Percentiles rank a stretch among this genome's conserved stretches.
Conservation (phyloP, 2,329 filamentous ascomycete species). For the Metarhizium guizhouense region DNA sequence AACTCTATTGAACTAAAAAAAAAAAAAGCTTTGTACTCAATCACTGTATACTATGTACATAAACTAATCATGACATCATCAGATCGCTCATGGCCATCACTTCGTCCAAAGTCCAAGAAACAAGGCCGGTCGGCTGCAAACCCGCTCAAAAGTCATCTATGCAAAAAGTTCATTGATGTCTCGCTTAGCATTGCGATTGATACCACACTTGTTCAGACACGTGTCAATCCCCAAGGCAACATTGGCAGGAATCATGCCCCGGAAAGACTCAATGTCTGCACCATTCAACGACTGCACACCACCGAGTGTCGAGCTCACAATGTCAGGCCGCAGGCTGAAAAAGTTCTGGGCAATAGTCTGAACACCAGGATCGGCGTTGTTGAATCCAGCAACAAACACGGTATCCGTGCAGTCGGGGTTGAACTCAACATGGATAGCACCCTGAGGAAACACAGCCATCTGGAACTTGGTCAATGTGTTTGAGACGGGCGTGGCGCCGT, state of each 20-base stretch:
- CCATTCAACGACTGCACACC: constrained; percentile 11
- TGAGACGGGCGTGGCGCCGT: constrained; percentile 27
- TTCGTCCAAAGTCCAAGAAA: too few relatives aligned
- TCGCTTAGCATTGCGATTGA: constrained; percentile 26
- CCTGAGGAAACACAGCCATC: constrained; percentile 41
- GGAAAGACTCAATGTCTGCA: constrained; percentile 30
- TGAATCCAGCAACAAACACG: too few relatives aligned
- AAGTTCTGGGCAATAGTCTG: too few relatives aligned
- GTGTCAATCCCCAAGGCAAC: constrained; percentile 31
- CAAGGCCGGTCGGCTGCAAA: too few relatives aligned
- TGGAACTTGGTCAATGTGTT: constrained; percentile 30
- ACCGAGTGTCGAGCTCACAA: too few relatives aligned
- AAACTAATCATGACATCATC: too few relatives aligned
- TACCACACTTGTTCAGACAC: constrained; percentile 40
- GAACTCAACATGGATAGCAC: constrained; percentile 25
- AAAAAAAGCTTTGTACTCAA: too few relatives aligned
- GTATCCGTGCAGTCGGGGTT: too few relatives aligned
- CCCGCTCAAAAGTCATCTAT: background rate
- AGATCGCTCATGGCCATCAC: too few relatives aligned
- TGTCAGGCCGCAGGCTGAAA: constrained; percentile 18
- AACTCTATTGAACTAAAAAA: too few relatives aligned
- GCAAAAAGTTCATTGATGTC: constrained; percentile 14
- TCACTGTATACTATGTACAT: too few relatives aligned
- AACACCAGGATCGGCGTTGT: too few relatives aligned
- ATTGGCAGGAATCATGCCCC: constrained; percentile 33